These are phyloP conservation scores for Stromatinia cepivora DNA, from an alignment of 2,329 filamentous ascomycete species.

Conservation along the genomic window DNA sequence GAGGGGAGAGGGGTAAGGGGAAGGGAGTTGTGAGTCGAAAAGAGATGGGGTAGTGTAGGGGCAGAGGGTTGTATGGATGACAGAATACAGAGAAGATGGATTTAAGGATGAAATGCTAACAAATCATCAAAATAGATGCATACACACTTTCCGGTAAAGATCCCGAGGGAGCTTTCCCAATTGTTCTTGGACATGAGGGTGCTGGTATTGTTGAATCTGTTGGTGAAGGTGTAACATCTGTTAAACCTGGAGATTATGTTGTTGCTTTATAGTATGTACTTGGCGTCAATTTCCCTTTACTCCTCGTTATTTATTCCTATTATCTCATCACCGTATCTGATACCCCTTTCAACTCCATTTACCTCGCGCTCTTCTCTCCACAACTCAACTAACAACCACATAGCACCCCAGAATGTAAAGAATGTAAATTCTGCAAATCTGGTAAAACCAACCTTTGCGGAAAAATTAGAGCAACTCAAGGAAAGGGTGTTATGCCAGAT, in stretches of 20 bases:
- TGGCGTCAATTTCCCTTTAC: slow-evolving; percentile 15
- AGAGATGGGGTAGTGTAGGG: neutral
- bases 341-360: neutral
- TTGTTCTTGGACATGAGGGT: slow-evolving; percentile 87
- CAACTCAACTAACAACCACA: slow-evolving; percentile 11
- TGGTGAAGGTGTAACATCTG: slow-evolving; percentile 90
- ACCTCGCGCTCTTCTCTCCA: neutral
- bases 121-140: slow-evolving; percentile 60
- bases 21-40: too few species aligned
- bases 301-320: neutral
- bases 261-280: slow-evolving; percentile 75
- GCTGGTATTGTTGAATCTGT: slow-evolving; percentile 91
- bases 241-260: slow-evolving; percentile 91
- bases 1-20: neutral
- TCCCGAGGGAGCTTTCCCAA: slow-evolving; percentile 89
- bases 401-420: slow-evolving; percentile 92
- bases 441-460: slow-evolving; percentile 99
- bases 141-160: slow-evolving; percentile 97
- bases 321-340: neutral
- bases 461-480: slow-evolving; percentile 97
- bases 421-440: slow-evolving; percentile 99
- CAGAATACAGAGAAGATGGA: neutral
- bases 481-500: slow-evolving; percentile 94
- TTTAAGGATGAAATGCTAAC: slow-evolving; percentile 5
- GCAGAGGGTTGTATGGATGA: neutral